These are phyloP conservation scores for Colletotrichum sp. DNA, from an alignment of 2,329 filamentous ascomycete genomes.

Conservation along the genomic window DNA sequence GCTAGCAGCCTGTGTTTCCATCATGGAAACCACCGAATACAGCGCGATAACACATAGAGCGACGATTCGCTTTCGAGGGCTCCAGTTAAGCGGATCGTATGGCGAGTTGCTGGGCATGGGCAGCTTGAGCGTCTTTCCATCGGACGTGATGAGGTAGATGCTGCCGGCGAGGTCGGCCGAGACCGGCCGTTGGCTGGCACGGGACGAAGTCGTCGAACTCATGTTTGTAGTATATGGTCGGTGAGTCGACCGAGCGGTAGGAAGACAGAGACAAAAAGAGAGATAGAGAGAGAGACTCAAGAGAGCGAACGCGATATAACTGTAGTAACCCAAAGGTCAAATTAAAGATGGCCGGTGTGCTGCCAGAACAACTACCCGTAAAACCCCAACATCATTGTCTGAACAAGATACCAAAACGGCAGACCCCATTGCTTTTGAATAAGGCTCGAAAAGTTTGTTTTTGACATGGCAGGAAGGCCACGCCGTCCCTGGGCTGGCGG, in stretches of 20 bases:
- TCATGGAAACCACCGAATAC: constrained; percentile 24
- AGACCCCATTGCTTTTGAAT: neutral
- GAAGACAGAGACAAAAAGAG: neutral
- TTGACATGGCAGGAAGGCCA: neutral
- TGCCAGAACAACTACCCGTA: constrained; percentile 8
- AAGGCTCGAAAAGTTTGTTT: neutral
- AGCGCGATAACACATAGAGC: constrained; percentile 23
- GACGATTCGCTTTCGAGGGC: constrained; percentile 19
- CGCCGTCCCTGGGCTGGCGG: neutral
- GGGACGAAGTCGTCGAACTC: neutral
- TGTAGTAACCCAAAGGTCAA: neutral
- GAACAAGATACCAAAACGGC: neutral
- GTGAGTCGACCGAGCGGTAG: neutral
- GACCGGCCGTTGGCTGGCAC: neutral
- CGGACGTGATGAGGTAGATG: constrained; percentile 35
- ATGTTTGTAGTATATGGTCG: neutral
- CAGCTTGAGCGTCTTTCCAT: constrained; percentile 32
- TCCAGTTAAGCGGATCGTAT: constrained; percentile 34
- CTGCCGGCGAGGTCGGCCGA: constrained; percentile 25
- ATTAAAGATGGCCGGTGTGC: neutral
- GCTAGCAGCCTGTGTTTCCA: constrained; percentile 26
- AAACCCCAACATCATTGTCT: neutral
- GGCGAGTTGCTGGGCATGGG: constrained; percentile 35
- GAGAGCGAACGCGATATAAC: neutral
- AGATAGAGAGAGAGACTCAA: neutral